Evolutionary conservation across 148 eudicot species (phyloP), one percentile per base, ranked within the genome.

Genomic region (Dianthus caryophyllus): DNA sequence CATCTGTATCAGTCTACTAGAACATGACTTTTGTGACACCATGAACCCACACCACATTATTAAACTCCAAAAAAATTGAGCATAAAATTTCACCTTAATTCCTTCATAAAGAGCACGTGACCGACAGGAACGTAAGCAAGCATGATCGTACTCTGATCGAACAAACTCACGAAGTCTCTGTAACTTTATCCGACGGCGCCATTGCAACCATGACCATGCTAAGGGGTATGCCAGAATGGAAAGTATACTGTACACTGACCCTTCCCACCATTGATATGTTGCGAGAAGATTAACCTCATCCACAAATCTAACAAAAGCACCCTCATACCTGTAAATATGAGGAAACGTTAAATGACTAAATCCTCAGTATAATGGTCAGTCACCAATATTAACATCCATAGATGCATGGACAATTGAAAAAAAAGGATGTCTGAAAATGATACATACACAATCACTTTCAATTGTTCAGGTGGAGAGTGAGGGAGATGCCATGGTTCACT

Each of bases 81-180:
- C 14, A 33, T 26, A 20, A 60, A 21, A 22, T 66, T 67, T 43
- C 64, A 95, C 99, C 97, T 95, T 95, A 26, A 95, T 83, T 60
- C 99, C 99, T 81, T 95, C 99, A 78, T 95, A 95, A 22, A 95
- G 87, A 68, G 99, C 99, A 82, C 97, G 96, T 31, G 99, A 95
- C 33, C 99, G 97, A 78, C 99, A 95, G 68, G 99, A 95, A 52
- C 99, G 96, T 66, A 95, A 74, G 84, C 97, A 95, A 29, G 96
- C 96, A 82, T 95, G 99, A 71, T 95, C 96, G 82, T 95, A 95
- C 78, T 95, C 99, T 69, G 99, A 95, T 68, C 97, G 84, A 30
- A 95, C 99, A 74, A 84, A 95, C 73, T 95, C 99, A 77, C 96
- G 95, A 25, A 95, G 79, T 54, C 84, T 82, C 83, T 95, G 99